These are phyloP conservation scores for Xylaria sp. DNA, from an alignment of 2,329 filamentous ascomycete species.

Conservation along the genomic window DNA sequence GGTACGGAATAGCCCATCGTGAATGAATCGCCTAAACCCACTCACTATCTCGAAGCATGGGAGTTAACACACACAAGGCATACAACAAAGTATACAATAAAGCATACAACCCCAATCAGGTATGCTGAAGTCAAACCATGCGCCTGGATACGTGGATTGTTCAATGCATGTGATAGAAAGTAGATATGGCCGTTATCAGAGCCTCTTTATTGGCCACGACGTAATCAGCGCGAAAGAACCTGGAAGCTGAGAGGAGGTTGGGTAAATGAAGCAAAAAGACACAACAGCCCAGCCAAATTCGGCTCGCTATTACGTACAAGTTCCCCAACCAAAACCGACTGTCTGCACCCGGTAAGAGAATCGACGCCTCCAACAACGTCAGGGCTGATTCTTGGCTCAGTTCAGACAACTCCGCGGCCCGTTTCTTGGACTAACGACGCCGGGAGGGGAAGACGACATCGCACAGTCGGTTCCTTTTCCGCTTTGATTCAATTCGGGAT, in stretches of 20 bases:
- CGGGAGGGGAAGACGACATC: not conserved
- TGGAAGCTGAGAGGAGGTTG: constrained; percentile 4
- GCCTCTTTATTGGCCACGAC: constrained; percentile 10
- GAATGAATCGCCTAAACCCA: no score
- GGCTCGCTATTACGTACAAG: constrained; percentile 41
- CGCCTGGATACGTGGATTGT: not conserved
- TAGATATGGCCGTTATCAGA: not conserved
- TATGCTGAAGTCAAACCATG: not conserved
- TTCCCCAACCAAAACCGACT: constrained; percentile 28
- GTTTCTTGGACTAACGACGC: not conserved
- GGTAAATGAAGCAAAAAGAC: not conserved
- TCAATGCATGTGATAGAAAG: constrained; percentile 5
- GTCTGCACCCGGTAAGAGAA: constrained; percentile 28
- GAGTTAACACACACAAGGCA: no score
- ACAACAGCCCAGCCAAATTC: constrained; percentile 1
- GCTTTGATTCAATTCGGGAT: not conserved
- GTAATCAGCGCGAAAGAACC: not conserved
- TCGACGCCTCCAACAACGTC: constrained; percentile 7
- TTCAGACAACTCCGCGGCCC: constrained; percentile 33
- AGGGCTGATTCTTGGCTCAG: not conserved
- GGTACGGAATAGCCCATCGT: not conserved
- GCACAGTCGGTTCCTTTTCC: not conserved
- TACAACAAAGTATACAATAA: no score
- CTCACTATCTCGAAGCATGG: no score
- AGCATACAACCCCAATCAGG: no score